Conservation (phyloP, 768 basidiomycete species). For the Lentinula edodes region DNA sequence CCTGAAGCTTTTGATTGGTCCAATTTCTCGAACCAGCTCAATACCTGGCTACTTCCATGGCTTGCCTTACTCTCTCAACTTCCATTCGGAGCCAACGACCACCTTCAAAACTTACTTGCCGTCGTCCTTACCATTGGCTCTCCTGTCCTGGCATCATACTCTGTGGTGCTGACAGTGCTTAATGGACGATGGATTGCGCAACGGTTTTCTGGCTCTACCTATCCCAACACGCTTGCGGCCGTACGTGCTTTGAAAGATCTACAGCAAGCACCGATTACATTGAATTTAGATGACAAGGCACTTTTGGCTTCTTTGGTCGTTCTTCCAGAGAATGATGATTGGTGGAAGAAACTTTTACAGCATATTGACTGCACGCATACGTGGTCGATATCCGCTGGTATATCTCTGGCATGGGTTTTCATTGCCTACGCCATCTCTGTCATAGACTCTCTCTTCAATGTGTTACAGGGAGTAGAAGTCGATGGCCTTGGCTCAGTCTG, state of each 20-base stretch:
- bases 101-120: constrained; percentile 34
- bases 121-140: constrained; percentile 39
- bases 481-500: constrained; percentile 34
- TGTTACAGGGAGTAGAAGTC: constrained; percentile 9
- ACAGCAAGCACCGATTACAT: constrained; percentile 34
- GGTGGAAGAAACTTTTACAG: constrained; percentile 29
- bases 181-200: constrained; percentile 36
- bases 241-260: constrained; percentile 29
- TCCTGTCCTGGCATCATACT: constrained; percentile 39
- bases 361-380: constrained; percentile 30
- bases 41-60: constrained; percentile 43
- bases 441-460: constrained; percentile 23
- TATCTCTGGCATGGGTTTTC: constrained; percentile 37
- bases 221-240: constrained; percentile 24
- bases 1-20: constrained; percentile 17
- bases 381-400: constrained; percentile 33
- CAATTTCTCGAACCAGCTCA: constrained; percentile 31
- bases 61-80: constrained; percentile 43
- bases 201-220: constrained; percentile 21
- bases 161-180: constrained; percentile 35
- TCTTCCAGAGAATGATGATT: constrained; percentile 34
- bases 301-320: constrained; percentile 36
- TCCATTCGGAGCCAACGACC: constrained; percentile 36
- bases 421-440: constrained; percentile 37
- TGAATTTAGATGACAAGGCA: constrained; percentile 17